phyloP scores from a whole-genome alignment of 208 protist species.

The Trypanosoma scelopori region DNA sequence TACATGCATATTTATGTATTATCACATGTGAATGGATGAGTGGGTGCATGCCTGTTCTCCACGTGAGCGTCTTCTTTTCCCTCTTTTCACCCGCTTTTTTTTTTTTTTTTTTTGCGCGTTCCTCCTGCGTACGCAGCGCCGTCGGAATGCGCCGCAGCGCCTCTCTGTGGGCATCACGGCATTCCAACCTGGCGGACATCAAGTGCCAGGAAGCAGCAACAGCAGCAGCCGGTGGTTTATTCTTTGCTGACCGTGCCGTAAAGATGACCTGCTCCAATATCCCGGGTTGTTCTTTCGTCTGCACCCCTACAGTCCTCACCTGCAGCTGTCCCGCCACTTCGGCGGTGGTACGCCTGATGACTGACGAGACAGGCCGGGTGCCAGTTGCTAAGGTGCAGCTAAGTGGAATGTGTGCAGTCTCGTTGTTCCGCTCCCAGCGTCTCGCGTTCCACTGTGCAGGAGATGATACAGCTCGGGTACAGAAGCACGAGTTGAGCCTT shows the following conservation, averaged over 20 bases:
- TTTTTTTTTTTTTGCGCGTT: constrained; percentile 11
- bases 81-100: constrained; percentile 16
- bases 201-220: not conserved
- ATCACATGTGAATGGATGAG: too few relatives aligned
- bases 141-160: constrained; percentile 17
- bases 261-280: constrained; percentile 47
- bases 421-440: constrained; percentile 45
- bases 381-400: constrained; percentile 39
- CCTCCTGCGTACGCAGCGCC: not conserved
- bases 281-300: constrained; percentile 51
- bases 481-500: constrained; percentile 53
- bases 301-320: constrained; percentile 44
- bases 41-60: constrained; percentile 1
- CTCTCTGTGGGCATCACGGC: not conserved
- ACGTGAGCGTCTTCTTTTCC: constrained; percentile 14
- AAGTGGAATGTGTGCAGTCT: constrained; percentile 44
- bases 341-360: constrained; percentile 34
- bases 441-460: constrained; percentile 68
- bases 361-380: constrained; percentile 1
- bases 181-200: not conserved
- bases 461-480: constrained; percentile 29
- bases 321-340: constrained; percentile 38
- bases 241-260: constrained; percentile 76
- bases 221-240: constrained; percentile 29
- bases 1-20: too few relatives aligned